phyloP scores from a whole-genome alignment of 768 basidiomycete species.

The Sporobolomyces phaffii region DNA sequence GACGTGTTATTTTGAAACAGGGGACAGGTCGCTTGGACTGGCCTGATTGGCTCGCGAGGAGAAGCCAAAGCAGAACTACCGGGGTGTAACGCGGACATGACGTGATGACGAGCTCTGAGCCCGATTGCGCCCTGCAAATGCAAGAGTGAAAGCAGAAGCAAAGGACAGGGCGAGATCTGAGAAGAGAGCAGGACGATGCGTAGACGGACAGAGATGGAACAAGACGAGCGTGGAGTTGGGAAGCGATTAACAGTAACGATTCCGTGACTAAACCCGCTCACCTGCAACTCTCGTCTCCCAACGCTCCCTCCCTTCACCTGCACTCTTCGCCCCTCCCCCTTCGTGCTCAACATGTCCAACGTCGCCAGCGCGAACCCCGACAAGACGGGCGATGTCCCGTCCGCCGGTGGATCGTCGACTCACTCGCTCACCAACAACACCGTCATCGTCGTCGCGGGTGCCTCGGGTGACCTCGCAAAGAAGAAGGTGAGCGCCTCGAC shows the following conservation, averaged over 20 bases:
- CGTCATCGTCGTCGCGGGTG: constrained; percentile 64
- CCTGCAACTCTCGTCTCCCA: too few relatives aligned
- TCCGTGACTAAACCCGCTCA: too few relatives aligned
- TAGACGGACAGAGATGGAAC: neutral
- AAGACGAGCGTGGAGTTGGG: neutral
- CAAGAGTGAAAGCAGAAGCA: too few relatives aligned
- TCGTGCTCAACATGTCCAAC: constrained; percentile 7
- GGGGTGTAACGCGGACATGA: neutral
- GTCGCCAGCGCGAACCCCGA: constrained; percentile 4
- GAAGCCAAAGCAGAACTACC: too few relatives aligned
- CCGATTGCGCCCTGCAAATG: too few relatives aligned
- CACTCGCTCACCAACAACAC: constrained; percentile 25
- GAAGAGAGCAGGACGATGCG: neutral
- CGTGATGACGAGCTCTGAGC: neutral
- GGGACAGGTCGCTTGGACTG: too few relatives aligned
- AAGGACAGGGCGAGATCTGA: neutral
- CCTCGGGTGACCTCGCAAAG: constrained; percentile 95
- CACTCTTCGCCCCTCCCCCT: neutral
- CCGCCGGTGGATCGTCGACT: neutral
- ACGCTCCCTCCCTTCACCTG: neutral
- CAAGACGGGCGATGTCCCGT: constrained; percentile 28
- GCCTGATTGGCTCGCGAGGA: too few relatives aligned
- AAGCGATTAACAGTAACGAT: too few relatives aligned
- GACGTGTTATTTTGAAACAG: too few relatives aligned
- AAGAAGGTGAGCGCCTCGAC: constrained; percentile 64